A percentile compares a stretch with the other conserved stretches of the same genome.
Evolutionary conservation across 345 rosid species (phyloP).

Genomic region (Aurinia saxatilis): DNA sequence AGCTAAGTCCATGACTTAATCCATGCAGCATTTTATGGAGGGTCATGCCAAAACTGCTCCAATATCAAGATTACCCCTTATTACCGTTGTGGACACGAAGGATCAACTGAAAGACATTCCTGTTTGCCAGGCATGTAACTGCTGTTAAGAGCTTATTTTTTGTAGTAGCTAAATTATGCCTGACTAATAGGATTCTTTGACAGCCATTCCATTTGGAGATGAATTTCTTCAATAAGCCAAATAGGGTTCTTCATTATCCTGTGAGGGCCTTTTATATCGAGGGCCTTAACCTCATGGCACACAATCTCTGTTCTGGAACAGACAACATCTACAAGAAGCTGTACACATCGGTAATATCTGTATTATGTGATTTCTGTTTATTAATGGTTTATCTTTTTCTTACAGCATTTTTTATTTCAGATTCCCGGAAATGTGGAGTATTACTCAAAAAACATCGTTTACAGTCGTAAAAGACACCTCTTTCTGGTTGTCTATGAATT

Average conservation of each 20-base stretch:
- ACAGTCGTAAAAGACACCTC: constrained; percentile 64
- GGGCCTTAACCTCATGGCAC: constrained; percentile 78
- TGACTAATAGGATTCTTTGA: constrained; percentile 32
- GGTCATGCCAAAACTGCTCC: constrained; percentile 94
- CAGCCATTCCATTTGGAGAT: constrained; percentile 98
- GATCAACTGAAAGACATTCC: constrained; percentile 81
- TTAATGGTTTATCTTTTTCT: neutral
- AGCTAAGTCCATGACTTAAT: constrained; percentile 13
- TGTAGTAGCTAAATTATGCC: constrained; percentile 20
- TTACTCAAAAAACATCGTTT: constrained; percentile 62
- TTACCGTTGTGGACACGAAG: constrained; percentile 57
- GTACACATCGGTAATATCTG: constrained; percentile 59
- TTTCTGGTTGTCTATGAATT: constrained; percentile 86
- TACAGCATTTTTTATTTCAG: constrained; percentile 37
- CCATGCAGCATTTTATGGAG: constrained; percentile 91
- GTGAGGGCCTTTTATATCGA: constrained; percentile 85
- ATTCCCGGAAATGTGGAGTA: constrained; percentile 77
- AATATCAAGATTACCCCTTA: constrained; percentile 85
- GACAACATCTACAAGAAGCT: constrained; percentile 81
- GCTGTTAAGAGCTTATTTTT: constrained; percentile 3
- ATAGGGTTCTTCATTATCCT: constrained; percentile 94
- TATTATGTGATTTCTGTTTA: neutral
- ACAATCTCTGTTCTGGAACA: constrained; percentile 77
- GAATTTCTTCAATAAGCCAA: constrained; percentile 90
- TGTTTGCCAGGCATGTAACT: constrained; percentile 65